phyloP scores from a whole-genome alignment of 805 yeast species.

The Sugiyamaella americana region DNA sequence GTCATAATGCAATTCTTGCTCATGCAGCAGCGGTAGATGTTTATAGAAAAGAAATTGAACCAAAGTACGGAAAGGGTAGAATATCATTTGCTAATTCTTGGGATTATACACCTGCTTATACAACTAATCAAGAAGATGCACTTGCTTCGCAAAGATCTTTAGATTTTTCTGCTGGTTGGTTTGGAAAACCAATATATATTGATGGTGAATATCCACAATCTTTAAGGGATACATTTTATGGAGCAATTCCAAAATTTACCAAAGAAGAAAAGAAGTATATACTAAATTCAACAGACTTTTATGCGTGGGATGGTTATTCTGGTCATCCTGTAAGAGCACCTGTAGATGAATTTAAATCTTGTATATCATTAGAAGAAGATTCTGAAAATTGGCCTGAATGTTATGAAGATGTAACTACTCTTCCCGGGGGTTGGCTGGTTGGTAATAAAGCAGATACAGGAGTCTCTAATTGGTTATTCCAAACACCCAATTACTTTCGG shows the following conservation, averaged over 20 bases:
- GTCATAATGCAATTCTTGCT: constrained; percentile 24
- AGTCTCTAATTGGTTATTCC: constrained; percentile 27
- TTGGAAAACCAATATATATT: constrained; percentile 31
- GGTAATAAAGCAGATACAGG: constrained; percentile 24
- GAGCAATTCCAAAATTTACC: constrained; percentile 24
- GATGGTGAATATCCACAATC: constrained; percentile 31
- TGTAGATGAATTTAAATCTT: constrained; percentile 26
- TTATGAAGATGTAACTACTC: constrained; percentile 19
- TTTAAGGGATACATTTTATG: constrained; percentile 23
- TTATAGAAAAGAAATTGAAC: constrained; percentile 26
- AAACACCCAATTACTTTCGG: constrained; percentile 18
- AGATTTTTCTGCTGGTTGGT: constrained; percentile 27
- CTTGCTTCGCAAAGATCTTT: constrained; percentile 29
- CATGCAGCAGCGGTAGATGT: constrained; percentile 27
- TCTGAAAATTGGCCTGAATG: constrained; percentile 29
- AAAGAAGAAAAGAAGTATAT: constrained; percentile 26
- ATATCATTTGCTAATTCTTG: constrained; percentile 30
- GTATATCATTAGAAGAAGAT: constrained; percentile 23
- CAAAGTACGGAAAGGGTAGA: constrained; percentile 27
- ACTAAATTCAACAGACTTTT: constrained; percentile 30
- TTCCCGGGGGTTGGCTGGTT: constrained; percentile 22
- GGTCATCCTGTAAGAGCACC: constrained; percentile 24
- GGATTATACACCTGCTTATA: constrained; percentile 28
- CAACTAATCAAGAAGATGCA: constrained; percentile 23
- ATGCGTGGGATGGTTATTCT: constrained; percentile 33